Conservation (phyloP, 106 monocot genomes). For the Phalaenopsis equestris region DNA sequence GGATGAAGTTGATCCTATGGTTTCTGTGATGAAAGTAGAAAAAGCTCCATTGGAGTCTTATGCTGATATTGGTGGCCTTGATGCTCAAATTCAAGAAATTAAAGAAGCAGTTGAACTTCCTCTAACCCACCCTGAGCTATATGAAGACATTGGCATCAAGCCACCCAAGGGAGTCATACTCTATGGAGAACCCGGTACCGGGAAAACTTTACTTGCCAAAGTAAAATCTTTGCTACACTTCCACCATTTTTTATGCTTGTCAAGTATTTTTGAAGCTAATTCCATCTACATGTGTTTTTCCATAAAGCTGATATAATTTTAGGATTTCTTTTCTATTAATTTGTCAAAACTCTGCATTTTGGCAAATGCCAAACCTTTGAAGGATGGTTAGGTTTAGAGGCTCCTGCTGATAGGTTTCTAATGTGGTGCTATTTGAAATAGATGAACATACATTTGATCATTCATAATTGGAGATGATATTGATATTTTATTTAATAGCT, state of each 20-base stretch:
- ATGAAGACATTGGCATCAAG: constrained; percentile 91
- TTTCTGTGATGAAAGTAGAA: constrained; percentile 97
- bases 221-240: constrained; percentile 22
- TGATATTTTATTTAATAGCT: no score
- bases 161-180: constrained; percentile 96
- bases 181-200: constrained; percentile 95
- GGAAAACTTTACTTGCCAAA: constrained; percentile 93
- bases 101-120: constrained; percentile 98
- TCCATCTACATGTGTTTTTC: not conserved
- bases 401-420: no score
- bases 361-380: no score
- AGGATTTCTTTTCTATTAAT: no score
- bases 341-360: no score
- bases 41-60: constrained; percentile 94
- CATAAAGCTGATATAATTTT: not conserved
- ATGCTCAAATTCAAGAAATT: constrained; percentile 97
- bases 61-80: constrained; percentile 95
- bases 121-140: constrained; percentile 91
- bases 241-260: not conserved
- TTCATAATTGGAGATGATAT: no score
- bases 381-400: no score
- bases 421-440: no score
- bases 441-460: no score
- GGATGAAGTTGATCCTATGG: constrained; percentile 97
- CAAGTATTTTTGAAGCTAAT: not conserved